Percentiles rank a stretch among this genome's conserved stretches.
phyloP scores from a whole-genome alignment of 2,329 filamentous ascomycete genomes.

The Sporothrix euskadiensis region DNA sequence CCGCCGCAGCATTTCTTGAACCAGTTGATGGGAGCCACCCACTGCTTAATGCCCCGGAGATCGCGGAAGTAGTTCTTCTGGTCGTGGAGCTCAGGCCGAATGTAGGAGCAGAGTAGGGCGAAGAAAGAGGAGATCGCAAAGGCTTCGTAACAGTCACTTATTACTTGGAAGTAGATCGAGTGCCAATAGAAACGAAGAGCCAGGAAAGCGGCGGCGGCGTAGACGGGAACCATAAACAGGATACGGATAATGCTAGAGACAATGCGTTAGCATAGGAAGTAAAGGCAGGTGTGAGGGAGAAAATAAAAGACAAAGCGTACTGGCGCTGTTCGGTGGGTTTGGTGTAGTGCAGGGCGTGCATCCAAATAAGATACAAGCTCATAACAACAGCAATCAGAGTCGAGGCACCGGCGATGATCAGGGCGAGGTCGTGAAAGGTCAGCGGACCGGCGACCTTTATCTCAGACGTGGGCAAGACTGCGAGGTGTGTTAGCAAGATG shows the following conservation, averaged over 20 bases:
- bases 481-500: slow-evolving; percentile 25
- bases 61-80: slow-evolving; percentile 81
- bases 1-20: slow-evolving; percentile 70
- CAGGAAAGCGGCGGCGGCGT: slow-evolving; percentile 71
- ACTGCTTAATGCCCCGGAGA: slow-evolving; percentile 64
- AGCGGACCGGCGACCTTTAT: slow-evolving; percentile 49
- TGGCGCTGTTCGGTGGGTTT: slow-evolving; percentile 61
- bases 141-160: slow-evolving; percentile 85
- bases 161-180: slow-evolving; percentile 76
- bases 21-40: slow-evolving; percentile 74
- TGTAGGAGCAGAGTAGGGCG: slow-evolving; percentile 76
- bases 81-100: slow-evolving; percentile 72
- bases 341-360: slow-evolving; percentile 62
- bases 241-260: slow-evolving; percentile 74
- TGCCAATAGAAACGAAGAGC: slow-evolving; percentile 73
- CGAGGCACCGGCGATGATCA: slow-evolving; percentile 52
- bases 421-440: slow-evolving; percentile 57
- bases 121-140: slow-evolving; percentile 89
- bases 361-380: slow-evolving; percentile 58
- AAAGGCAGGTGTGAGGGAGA: neutral
- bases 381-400: slow-evolving; percentile 54
- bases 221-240: slow-evolving; percentile 83
- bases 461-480: slow-evolving; percentile 51
- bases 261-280: neutral
- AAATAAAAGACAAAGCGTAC: slow-evolving; percentile 39